phyloP scores from a whole-genome alignment of 164 flowering plant genomes.

The Aristolochia fimbriata region DNA sequence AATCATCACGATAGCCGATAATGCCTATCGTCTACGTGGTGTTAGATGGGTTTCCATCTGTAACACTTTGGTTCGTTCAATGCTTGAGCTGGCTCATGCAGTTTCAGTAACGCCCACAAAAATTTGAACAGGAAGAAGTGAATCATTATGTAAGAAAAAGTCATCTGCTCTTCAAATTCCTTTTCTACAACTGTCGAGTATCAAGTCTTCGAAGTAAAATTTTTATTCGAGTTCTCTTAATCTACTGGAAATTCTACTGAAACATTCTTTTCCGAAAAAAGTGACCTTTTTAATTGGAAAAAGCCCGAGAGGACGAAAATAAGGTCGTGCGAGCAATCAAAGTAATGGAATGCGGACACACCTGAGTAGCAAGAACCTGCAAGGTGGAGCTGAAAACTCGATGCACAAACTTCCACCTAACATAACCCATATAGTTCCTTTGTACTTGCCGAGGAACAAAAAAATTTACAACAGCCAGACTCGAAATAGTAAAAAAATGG shows the following conservation, averaged over 20 bases:
- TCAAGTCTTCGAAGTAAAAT: neutral
- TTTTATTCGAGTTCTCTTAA: neutral
- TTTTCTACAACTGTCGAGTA: neutral
- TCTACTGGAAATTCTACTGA: neutral
- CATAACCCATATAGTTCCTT: constrained; percentile 55
- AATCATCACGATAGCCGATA: no score
- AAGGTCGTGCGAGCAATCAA: neutral
- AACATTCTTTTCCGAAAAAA: neutral
- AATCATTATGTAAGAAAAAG: no score
- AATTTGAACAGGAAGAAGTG: no score
- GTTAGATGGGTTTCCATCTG: no score
- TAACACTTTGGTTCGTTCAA: no score
- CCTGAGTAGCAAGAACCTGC: constrained; percentile 96
- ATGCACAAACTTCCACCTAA: constrained; percentile 88
- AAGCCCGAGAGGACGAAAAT: neutral
- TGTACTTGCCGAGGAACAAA: constrained; percentile 60
- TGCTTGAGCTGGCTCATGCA: no score
- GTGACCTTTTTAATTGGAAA: neutral
- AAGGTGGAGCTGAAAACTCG: constrained; percentile 82
- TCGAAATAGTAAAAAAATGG: constrained; percentile 18
- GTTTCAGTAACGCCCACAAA: no score
- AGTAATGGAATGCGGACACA: constrained; percentile 9
- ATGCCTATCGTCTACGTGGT: no score
- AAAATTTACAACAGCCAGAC: constrained; percentile 32
- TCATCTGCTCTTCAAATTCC: no score